These are phyloP conservation scores for Candida adriatica DNA, from an alignment of 805 yeast species.

Conservation along the genomic window DNA sequence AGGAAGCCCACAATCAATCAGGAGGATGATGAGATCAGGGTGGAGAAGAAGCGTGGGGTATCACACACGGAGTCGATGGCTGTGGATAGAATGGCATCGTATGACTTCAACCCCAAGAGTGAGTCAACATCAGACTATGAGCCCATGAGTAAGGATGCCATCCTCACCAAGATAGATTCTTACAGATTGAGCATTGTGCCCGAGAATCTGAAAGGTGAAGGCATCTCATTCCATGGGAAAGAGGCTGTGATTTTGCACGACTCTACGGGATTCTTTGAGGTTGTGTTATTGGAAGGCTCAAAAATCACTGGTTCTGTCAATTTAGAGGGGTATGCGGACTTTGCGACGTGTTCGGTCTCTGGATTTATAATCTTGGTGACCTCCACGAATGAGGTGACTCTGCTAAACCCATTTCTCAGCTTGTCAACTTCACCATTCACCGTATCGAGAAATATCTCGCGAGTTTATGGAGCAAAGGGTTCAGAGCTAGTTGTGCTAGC, in stretches of 20 bases:
- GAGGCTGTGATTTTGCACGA: slow-evolving; percentile 59
- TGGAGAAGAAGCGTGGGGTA: slow-evolving; percentile 26
- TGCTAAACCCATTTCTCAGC: slow-evolving; percentile 55
- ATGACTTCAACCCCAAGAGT: slow-evolving; percentile 33
- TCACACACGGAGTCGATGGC: slow-evolving; percentile 35
- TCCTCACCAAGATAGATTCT: slow-evolving; percentile 54
- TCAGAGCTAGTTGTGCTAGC: slow-evolving; percentile 15
- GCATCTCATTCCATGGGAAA: slow-evolving; percentile 40
- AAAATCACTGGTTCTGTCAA: slow-evolving; percentile 26
- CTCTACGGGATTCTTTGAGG: slow-evolving; percentile 35
- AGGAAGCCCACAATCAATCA: slow-evolving; percentile 7
- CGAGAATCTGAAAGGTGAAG: slow-evolving; percentile 30
- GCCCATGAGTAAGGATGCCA: slow-evolving; percentile 54
- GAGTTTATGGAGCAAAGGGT: slow-evolving; percentile 9
- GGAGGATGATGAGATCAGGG: slow-evolving; percentile 10
- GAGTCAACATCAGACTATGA: slow-evolving; percentile 35
- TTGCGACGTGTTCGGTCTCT: slow-evolving; percentile 28
- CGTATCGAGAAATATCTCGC: slow-evolving; percentile 2
- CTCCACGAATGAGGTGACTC: slow-evolving; percentile 27
- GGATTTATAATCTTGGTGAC: slow-evolving; percentile 42
- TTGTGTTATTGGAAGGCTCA: slow-evolving; percentile 41
- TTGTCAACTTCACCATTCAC: slow-evolving; percentile 31
- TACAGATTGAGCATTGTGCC: slow-evolving; percentile 27
- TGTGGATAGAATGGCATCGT: slow-evolving; percentile 40
- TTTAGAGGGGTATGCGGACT: slow-evolving; percentile 30